Base-by-base conservation (phyloP, 2,329 filamentous ascomycete species). In the Davidsoniella virescens region DNA sequence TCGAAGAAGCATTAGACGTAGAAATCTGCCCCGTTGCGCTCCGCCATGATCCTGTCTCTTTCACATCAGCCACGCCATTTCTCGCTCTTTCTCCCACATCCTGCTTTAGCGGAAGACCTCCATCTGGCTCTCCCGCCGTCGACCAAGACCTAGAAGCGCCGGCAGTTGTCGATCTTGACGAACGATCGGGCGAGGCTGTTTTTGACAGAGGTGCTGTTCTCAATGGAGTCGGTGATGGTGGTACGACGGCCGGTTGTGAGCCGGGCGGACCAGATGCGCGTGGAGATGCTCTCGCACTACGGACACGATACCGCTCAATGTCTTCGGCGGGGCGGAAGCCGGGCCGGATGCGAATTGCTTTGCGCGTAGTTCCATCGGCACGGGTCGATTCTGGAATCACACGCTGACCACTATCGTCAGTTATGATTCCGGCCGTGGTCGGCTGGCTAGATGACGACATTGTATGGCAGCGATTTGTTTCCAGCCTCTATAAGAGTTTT, bases 271-370 rank as follows among this genome's bases (percentile, higher is more conserved):
- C 43, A 29, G 26, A 12, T 50, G 36, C 25, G 52, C 17, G 51
- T 46, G 38, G 16, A 25, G 26, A 46, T 38, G 44, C 51, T 26
- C 40, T 39, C 20, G 48, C 69, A 1, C 82, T 87, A 52, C 85
- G 81, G 65, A 94, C 95, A 69, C 87, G 93, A 75, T 98, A 98
- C 43, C 94, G 72, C 62, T 95, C 87, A 55, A 96, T 82, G 65
- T 98, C 92, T 67, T 98, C 92, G 0, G 88, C 87, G 1, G 92
- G 93, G 33, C 81, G 80, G 66, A 95, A 98, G 49, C 92, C 93
- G 0, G 92, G 90, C 26, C 87, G 80, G 54, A 98, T 87, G 61
- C 86, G 86, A 62, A 96, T 96, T 60, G 94, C 90, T 61, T 85
- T 93, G 51, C 92, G 80, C n/a, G 85, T 85, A 47, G 83, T 87